Evolutionary conservation across 1,284 basidiomycete species (phyloP), one percentile per base, ranked within the genome.

Genomic region (Apiotrichum siamense): DNA sequence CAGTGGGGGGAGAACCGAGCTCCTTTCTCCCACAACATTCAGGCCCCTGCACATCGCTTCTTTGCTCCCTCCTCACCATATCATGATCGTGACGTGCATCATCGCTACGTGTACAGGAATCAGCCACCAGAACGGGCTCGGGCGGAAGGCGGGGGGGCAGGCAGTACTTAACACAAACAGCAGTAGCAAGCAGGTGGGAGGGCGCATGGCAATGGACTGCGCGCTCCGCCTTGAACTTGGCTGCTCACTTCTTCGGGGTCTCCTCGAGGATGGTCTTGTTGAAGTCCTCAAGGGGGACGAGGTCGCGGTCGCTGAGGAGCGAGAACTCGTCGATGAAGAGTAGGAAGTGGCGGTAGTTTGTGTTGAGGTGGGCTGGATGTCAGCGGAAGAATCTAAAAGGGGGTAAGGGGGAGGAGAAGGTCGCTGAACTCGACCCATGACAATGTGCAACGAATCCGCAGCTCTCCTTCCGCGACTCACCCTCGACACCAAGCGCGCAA

Each of bases 291-390:
- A 99, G 77, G 0, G 96, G 96, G 10, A 88, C 88, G 12, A 99
- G 80, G 71, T 99, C 96, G 72, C 93, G 93, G 79, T 90, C 89
- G 65, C 97, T 93, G 25, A 99, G 83, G n/a, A 99, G 81, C 66
- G 91, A 83, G 74, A 98, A 99, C 89, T 98, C 94, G 64, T 90
- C 85, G 57, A 97, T 84, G 70, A 98, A 97, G 42, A 98, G 79
- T 77, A 97, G 87, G 78, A 98, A 98, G 76, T 98, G 96, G 26
- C 90, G 83, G 74, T 98, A 99, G 69, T 92, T 97, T 3, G 96
- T 99, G 75, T 99, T 99, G 62, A 99, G 80, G 73, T 99, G 96
- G 1, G 94, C 94, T 96, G 64, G 13, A 4, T 9, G 35, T 53
- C 25, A 57, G 53, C 31, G 39, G 27, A n/a, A 35, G 12, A n/a